Evolutionary conservation across 106 monocot genomes (phyloP), one percentile per base, ranked within the genome.

Genomic region (Allium sativum): DNA sequence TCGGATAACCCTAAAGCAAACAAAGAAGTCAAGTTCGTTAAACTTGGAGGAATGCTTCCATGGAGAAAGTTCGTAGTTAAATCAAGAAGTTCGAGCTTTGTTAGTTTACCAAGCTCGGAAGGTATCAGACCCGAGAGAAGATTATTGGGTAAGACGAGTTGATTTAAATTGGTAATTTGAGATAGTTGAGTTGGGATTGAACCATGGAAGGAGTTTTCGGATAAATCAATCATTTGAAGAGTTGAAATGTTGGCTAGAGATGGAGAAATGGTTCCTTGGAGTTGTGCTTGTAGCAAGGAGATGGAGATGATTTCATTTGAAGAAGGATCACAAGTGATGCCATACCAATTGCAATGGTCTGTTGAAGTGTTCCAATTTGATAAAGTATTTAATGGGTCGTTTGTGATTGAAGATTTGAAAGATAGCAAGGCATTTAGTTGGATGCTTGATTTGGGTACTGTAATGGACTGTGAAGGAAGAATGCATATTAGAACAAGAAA

Each of bases 291-390:
- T 42, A 45, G 58, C 12, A 88, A 76, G 6, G 79, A 70, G 8
- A 82, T 44, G 13, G 48, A n/a, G 3, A 65, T 52, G 15, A 93
- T 73, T 4, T 61, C 10, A 21, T 59, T 58, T 44, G 80, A 72
- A 17, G 75, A 41, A 22, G 74, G 47, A 58, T 88, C 88, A 41
- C 88, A 93, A 13, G 77, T 21, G 52, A 93, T 63, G 21, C 92
- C 92, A 9, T 76, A 54, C 87, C 89, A 93, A 57, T 76, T 77
- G 74, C 93, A 93, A 52, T 76, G 80, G 58, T 78, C 71, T 7
- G 71, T 48, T 3, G 57, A n/a, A 48, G 40, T 43, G 0, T 47
- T 75, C 88, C 88, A 88, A 18, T 62, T 62, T 3, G 62, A 9
- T 12, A 62, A 48, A 19, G 62, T 18, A 8, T 22, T 22, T 5